These are phyloP conservation scores for Verticillium zaregamsianum DNA, from an alignment of 2,329 filamentous ascomycete genomes.

Conservation along the genomic window DNA sequence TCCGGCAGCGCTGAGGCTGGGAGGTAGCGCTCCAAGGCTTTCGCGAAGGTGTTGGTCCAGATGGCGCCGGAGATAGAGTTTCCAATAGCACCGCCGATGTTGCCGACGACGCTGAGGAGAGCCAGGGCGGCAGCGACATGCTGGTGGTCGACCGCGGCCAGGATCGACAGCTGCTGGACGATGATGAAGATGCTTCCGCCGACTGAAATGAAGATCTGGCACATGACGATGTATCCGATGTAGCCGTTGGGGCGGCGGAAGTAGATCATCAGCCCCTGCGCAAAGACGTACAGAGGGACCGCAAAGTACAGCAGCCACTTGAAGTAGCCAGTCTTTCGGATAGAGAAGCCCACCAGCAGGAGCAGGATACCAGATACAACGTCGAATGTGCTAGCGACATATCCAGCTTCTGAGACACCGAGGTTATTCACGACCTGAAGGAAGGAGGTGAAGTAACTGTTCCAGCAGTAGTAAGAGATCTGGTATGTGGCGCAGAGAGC, in stretches of 20 bases:
- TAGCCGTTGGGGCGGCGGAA: conserved; percentile 29
- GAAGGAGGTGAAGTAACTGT: conserved; percentile 52
- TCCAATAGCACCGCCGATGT: conserved; percentile 40
- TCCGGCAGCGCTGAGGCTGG: conserved; percentile 33
- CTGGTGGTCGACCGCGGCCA: conserved; percentile 49
- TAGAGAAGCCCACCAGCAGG: conserved; percentile 40
- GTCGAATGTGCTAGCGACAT: conserved; percentile 44
- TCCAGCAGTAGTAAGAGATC: conserved; percentile 43
- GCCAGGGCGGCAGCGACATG: conserved; percentile 47
- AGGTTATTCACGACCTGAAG: conserved; percentile 47
- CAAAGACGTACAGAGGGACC: conserved; percentile 50
- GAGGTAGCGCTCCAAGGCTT: conserved; percentile 43
- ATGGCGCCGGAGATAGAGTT: conserved; percentile 36
- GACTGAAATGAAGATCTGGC: conserved; percentile 40
- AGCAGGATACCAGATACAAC: conserved; percentile 48
- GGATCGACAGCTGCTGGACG: conserved; percentile 53
- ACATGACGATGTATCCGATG: conserved; percentile 33
- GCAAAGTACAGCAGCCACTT: conserved; percentile 40
- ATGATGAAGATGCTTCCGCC: conserved; percentile 21
- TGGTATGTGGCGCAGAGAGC: conserved; percentile 41
- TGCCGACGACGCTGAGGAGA: conserved; percentile 38
- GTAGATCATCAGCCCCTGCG: conserved; percentile 40
- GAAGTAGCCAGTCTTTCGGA: conserved; percentile 41
- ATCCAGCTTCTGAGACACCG: conserved; percentile 36
- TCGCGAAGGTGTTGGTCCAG: conserved; percentile 37